phyloP scores from a whole-genome alignment of 306 rosid genomes.

The Dalbergia cultrata region DNA sequence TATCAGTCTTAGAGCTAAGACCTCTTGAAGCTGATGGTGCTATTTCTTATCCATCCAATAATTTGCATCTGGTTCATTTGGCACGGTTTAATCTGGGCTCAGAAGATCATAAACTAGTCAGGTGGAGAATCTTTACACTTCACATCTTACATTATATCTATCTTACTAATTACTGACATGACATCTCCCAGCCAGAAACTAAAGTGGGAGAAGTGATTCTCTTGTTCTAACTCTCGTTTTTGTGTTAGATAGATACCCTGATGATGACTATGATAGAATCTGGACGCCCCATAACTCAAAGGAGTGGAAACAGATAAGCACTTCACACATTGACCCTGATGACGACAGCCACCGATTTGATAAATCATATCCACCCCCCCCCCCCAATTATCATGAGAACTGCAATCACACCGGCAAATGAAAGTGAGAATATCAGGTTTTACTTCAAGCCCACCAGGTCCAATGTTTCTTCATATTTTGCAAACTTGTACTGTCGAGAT shows the following conservation, averaged over 20 bases:
- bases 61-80: slow-evolving; percentile 46
- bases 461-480: slow-evolving; percentile 37
- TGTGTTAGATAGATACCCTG: slow-evolving; percentile 51
- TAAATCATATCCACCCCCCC: slow-evolving; percentile 40
- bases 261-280: slow-evolving; percentile 52
- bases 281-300: slow-evolving; percentile 49
- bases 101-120: slow-evolving; percentile 22
- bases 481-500: slow-evolving; percentile 48
- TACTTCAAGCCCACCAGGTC: slow-evolving; percentile 28
- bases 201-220: background rate
- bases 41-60: background rate
- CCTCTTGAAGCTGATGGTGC: background rate
- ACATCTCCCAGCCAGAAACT: too few species aligned
- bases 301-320: slow-evolving; percentile 45
- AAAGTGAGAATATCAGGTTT: slow-evolving; percentile 17
- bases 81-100: slow-evolving; percentile 51
- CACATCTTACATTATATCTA: too few species aligned
- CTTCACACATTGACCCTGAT: slow-evolving; percentile 20
- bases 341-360: background rate
- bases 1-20: slow-evolving; percentile 56
- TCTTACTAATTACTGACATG: too few species aligned
- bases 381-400: slow-evolving; percentile 46
- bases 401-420: slow-evolving; percentile 47
- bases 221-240: background rate
- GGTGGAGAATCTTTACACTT: slow-evolving; percentile 40